Evolutionary conservation across 139 green algal species (phyloP).

Genomic region (Chlamydomonas urium): DNA sequence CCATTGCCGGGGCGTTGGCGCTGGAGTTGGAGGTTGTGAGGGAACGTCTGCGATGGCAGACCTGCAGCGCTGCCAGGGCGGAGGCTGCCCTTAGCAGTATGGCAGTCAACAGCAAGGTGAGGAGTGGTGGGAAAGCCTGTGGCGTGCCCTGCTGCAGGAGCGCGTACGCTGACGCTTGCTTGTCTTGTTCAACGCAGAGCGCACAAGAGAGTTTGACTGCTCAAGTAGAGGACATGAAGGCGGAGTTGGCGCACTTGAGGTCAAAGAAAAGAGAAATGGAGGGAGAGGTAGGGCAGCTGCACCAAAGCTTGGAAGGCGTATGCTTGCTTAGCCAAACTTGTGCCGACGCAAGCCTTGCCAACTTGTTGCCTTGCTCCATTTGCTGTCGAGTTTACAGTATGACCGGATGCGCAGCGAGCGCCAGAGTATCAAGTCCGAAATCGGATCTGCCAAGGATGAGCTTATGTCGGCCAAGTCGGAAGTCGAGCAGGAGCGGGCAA

Average conservation of each 20-base stretch:
- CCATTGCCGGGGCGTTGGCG: slow-evolving; percentile 22
- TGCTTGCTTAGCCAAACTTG: too few relatives aligned
- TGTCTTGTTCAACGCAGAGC: too few relatives aligned
- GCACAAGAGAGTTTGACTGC: too few relatives aligned
- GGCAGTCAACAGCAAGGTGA: slow-evolving; percentile 20
- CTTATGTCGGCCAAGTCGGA: slow-evolving; percentile 8
- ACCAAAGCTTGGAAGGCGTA: too few relatives aligned
- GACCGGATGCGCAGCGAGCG: slow-evolving; percentile 33
- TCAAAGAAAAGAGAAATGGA: not conserved
- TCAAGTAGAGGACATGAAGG: not conserved
- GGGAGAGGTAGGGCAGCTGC: too few relatives aligned
- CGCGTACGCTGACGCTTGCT: too few relatives aligned
- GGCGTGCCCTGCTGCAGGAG: too few relatives aligned
- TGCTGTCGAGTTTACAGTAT: too few relatives aligned
- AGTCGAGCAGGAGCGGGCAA: slow-evolving; percentile 22
- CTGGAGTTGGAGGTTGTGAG: slow-evolving; percentile 32
- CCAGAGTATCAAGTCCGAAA: slow-evolving; percentile 1
- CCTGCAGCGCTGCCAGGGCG: slow-evolving; percentile 22
- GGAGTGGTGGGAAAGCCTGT: too few relatives aligned
- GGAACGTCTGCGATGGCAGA: slow-evolving; percentile 40
- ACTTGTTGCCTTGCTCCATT: too few relatives aligned
- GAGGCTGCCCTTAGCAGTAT: slow-evolving; percentile 36
- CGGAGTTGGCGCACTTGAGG: not conserved
- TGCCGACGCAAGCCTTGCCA: too few relatives aligned
- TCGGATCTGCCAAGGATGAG: not conserved